Conservation (phyloP, 352 stramenopile species). For the Phytophthora boehmeriae region DNA sequence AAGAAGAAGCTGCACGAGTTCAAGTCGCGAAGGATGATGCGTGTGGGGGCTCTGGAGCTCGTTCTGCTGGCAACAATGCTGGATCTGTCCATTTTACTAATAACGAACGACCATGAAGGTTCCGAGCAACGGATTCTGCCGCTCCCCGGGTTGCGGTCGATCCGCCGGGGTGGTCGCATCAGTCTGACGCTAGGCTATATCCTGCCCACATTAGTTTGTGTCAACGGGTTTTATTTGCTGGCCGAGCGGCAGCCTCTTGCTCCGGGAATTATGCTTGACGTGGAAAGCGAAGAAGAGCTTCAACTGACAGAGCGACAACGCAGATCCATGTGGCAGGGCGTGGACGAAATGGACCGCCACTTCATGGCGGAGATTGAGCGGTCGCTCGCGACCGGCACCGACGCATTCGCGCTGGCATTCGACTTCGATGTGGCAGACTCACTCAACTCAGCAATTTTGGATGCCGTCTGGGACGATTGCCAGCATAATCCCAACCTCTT, state of each 20-base stretch:
- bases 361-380: conserved; percentile 69
- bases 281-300: conserved; percentile 20
- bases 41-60: conserved; percentile 72
- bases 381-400: conserved; percentile 31
- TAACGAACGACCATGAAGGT: conserved; percentile 84
- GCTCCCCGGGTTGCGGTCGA: conserved; percentile 46
- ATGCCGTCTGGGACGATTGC: conserved; percentile 86
- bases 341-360: conserved; percentile 78
- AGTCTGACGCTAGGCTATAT: conserved; percentile 76
- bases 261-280: conserved; percentile 3
- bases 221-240: conserved; percentile 76
- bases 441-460: conserved; percentile 76
- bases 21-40: conserved; percentile 59
- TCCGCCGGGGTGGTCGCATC: conserved; percentile 60
- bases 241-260: conserved; percentile 30
- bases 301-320: conserved; percentile 22
- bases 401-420: conserved; percentile 39
- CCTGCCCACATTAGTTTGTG: conserved; percentile 66
- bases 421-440: conserved; percentile 69
- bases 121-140: conserved; percentile 69
- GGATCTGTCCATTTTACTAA: conserved; percentile 69
- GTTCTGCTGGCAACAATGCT: conserved; percentile 78
- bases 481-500: conserved; percentile 87
- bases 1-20: conserved; percentile 84
- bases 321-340: conserved; percentile 64